A percentile compares a stretch with the other conserved stretches of the same genome.
Conservation (phyloP, 78 protist species). For the Cavenderia fasciculata region DNA sequence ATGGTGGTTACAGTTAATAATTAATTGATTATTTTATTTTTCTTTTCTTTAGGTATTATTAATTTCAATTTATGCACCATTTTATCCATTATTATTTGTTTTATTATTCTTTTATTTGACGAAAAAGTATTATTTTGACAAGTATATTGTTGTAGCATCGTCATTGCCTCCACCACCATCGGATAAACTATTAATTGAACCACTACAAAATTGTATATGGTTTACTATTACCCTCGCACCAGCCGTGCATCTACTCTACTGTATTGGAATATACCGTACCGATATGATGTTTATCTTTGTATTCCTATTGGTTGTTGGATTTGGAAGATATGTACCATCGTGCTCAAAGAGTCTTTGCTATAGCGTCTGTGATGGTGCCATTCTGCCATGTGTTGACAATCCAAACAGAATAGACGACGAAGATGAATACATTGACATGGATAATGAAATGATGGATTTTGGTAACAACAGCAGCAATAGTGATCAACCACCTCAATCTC, state of each 20-base stretch:
- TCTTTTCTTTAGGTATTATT: constrained; percentile 20
- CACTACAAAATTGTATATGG: constrained; percentile 58
- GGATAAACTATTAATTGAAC: constrained; percentile 10
- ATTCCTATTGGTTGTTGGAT: constrained; percentile 12
- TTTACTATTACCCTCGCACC: not conserved
- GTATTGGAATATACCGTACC: not conserved
- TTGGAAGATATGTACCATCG: constrained; percentile 59
- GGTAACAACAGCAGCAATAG: too few relatives aligned
- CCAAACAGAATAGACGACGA: not conserved
- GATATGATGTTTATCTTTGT: constrained; percentile 33
- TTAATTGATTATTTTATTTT: not conserved
- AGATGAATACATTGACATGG: too few relatives aligned
- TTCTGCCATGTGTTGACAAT: constrained; percentile 17
- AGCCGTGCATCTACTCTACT: constrained; percentile 15
- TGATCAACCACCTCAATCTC: too few relatives aligned
- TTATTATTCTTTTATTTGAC: not conserved
- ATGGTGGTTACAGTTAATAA: not conserved
- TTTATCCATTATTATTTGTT: constrained; percentile 32
- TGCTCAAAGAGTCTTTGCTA: constrained; percentile 56
- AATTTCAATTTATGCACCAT: constrained; percentile 40
- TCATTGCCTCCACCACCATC: constrained; percentile 13
- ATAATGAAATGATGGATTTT: too few relatives aligned
- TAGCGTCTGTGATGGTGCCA: constrained; percentile 61
- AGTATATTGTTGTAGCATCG: constrained; percentile 32
- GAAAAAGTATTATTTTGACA: constrained; percentile 27